Evolutionary conservation across 2,329 filamentous ascomycete species (phyloP).

Genomic region (Fusarium sp.): DNA sequence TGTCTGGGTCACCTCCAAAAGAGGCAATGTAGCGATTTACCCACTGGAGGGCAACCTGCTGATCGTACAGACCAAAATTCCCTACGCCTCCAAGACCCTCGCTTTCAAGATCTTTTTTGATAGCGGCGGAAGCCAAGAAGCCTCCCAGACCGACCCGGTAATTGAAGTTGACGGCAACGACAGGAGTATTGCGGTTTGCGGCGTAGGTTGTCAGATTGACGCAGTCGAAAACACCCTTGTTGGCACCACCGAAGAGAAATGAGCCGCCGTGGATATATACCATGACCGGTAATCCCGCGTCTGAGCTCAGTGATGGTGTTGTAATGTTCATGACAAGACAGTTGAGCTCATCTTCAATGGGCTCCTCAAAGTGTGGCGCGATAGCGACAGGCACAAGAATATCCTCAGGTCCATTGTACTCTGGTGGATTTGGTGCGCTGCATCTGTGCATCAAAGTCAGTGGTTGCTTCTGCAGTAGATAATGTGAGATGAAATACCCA

Average conservation of each 20-base stretch:
- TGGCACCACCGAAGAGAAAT: conserved; percentile 21
- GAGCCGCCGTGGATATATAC: conserved; percentile 30
- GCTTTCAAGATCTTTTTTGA: background rate
- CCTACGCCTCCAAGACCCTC: background rate
- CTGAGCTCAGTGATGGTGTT: background rate
- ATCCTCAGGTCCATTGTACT: conserved; percentile 6
- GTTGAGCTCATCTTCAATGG: conserved; percentile 20
- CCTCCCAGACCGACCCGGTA: conserved; percentile 7
- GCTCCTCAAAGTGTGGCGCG: conserved; percentile 15
- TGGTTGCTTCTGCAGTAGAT: fast-evolving
- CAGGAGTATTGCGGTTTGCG: background rate
- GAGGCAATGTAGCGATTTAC: background rate
- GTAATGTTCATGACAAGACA: conserved; percentile 30
- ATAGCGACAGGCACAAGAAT: background rate
- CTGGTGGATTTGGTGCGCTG: conserved; percentile 27
- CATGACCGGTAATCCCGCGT: conserved; percentile 9
- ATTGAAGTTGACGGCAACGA: background rate
- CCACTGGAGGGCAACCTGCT: conserved; percentile 1
- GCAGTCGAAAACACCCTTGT: background rate
- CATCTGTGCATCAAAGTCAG: background rate
- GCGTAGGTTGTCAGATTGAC: background rate
- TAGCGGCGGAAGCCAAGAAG: background rate
- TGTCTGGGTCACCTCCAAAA: background rate
- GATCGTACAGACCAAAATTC: conserved; percentile 1
- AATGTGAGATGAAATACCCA: background rate